phyloP scores from a whole-genome alignment of 2,329 filamentous ascomycete species.

The Coniella lustricola region DNA sequence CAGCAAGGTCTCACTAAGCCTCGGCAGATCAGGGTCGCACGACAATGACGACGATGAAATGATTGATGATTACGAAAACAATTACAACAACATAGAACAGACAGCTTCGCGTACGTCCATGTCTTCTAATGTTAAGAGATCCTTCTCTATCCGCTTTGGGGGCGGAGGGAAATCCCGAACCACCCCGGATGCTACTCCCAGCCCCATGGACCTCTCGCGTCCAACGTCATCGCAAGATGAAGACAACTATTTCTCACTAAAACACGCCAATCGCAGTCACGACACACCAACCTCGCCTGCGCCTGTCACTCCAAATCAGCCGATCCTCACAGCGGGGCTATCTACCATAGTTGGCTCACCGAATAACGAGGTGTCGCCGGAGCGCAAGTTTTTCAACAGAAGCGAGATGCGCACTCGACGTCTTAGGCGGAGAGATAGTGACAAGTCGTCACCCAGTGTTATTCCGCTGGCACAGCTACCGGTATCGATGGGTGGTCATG shows the following conservation, averaged over 20 bases:
- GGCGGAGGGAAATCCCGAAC: not conserved
- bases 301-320: conserved; percentile 3
- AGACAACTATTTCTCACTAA: conserved; percentile 1
- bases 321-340: conserved; percentile 1
- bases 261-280: not conserved
- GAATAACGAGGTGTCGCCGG: not conserved
- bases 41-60: conserved; percentile 14
- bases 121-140: conserved; percentile 9
- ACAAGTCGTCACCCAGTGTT: not conserved
- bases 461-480: too few relatives aligned
- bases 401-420: conserved; percentile 8
- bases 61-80: not conserved
- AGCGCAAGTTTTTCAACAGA: conserved; percentile 14
- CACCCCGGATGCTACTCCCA: not conserved
- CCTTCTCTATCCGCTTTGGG: conserved; percentile 10
- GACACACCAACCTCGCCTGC: not conserved
- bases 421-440: conserved; percentile 1
- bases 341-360: conserved; percentile 5
- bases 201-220: not conserved
- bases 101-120: conserved; percentile 6
- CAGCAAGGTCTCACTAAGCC: conserved; percentile 35
- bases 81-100: not conserved
- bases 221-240: not conserved
- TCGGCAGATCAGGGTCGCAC: conserved; percentile 20
- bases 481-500: too few relatives aligned